Evolutionary conservation across 2,329 filamentous ascomycete genomes (phyloP).

Genomic region (Onygena corvina): DNA sequence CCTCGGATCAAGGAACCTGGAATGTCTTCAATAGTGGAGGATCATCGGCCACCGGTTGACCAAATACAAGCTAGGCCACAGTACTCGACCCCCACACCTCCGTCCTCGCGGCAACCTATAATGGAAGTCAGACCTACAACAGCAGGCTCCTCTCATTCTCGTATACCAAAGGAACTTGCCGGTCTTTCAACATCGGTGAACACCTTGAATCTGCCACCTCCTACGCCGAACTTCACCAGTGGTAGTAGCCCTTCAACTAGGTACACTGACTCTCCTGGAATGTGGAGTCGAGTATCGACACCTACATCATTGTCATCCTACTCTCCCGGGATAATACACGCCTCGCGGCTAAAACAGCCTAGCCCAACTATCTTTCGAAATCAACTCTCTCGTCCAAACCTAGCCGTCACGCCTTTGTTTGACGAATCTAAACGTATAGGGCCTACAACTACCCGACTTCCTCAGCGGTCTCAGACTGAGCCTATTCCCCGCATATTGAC

Average conservation of each 20-base stretch:
- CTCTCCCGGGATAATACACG: conserved; percentile 35
- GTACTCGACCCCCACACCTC: neutral
- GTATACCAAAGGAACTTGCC: conserved; percentile 29
- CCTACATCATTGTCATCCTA: conserved; percentile 40
- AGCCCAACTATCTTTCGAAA: conserved; percentile 30
- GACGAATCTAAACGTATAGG: conserved; percentile 10
- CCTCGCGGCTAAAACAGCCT: conserved; percentile 27
- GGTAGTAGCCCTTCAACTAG: conserved; percentile 36
- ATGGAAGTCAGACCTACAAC: conserved; percentile 1
- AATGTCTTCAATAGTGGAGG: neutral
- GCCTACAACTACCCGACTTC: conserved; percentile 2
- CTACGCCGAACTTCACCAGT: conserved; percentile 29
- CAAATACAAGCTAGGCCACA: conserved; percentile 1
- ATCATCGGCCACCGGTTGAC: neutral
- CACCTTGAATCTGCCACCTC: conserved; percentile 28
- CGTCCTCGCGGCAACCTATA: neutral
- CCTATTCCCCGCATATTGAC: neutral
- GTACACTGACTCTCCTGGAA: conserved; percentile 36
- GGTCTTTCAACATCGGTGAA: conserved; percentile 28
- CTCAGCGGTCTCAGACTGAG: conserved; percentile 11
- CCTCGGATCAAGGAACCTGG: neutral
- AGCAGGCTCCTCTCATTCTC: conserved; percentile 5
- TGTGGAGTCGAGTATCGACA: conserved; percentile 38
- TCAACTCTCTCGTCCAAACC: conserved; percentile 16
- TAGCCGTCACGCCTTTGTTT: conserved; percentile 14